A percentile compares a stretch with the other conserved stretches of the same genome.
Conservation (phyloP, 768 basidiomycete genomes). For the Trichaptum fuscoviolaceum region DNA sequence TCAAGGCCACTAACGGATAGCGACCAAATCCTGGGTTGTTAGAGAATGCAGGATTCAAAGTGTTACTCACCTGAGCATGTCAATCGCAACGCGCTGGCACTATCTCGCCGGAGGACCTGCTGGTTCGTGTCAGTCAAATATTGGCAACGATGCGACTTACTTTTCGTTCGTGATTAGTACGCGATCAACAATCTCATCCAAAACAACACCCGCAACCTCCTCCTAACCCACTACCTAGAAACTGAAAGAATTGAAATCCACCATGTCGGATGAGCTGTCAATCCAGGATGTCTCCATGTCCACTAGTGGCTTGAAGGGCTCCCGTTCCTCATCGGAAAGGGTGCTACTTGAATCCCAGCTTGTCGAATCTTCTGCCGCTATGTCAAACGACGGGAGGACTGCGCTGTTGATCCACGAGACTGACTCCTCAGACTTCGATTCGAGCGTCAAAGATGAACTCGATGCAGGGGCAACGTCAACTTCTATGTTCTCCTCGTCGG, state of each 20-base stretch:
- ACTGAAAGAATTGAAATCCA: background rate
- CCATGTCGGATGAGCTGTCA: background rate
- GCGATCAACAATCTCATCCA: no score
- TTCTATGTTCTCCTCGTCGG: background rate
- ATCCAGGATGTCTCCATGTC: background rate
- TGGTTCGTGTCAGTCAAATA: no score
- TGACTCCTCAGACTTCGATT: no score
- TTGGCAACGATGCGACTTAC: no score
- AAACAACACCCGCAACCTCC: background rate
- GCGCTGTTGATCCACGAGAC: no score
- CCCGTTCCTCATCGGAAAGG: background rate
- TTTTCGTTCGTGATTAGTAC: no score
- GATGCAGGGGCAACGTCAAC: background rate
- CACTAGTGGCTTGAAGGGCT: background rate
- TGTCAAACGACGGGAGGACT: no score
- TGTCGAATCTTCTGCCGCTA: no score
- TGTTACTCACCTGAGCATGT: background rate
- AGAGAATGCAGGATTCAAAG: background rate
- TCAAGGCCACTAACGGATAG: background rate
- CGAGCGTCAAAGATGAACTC: background rate
- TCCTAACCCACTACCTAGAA: background rate
- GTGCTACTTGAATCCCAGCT: no score
- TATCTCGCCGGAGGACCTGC: no score
- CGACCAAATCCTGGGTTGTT: background rate
- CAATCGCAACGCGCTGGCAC: background rate